Evolutionary conservation across 1,139 yeast genomes (phyloP).

Genomic region (Blastobotrys persicus): DNA sequence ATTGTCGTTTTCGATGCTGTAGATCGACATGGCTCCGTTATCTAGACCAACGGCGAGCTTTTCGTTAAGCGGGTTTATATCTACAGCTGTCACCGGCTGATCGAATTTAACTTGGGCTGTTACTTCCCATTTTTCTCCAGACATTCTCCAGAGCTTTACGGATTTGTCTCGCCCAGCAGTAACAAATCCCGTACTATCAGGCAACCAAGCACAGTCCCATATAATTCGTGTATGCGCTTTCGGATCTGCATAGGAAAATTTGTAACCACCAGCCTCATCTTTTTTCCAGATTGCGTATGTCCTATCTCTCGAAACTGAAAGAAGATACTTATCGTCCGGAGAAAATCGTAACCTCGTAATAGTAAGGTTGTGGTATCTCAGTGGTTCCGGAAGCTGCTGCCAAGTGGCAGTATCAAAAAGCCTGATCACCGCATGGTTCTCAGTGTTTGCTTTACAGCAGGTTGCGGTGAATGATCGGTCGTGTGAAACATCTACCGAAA

Average conservation of each 20-base stretch:
- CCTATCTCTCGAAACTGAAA: slow-evolving; percentile 90
- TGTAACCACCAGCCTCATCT: slow-evolving; percentile 27
- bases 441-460: slow-evolving; percentile 85
- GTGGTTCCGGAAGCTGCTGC: slow-evolving; percentile 50
- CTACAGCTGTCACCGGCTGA: slow-evolving; percentile 71
- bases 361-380: slow-evolving; percentile 74
- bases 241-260: slow-evolving; percentile 45
- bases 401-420: slow-evolving; percentile 65
- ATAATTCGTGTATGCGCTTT: slow-evolving; percentile 90
- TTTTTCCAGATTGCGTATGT: slow-evolving; percentile 76
- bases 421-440: slow-evolving; percentile 82
- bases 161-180: slow-evolving; percentile 89
- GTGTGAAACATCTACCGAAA: slow-evolving; percentile 71
- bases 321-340: slow-evolving; percentile 60
- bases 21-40: slow-evolving; percentile 49
- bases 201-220: slow-evolving; percentile 89
- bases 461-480: slow-evolving; percentile 71
- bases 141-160: slow-evolving; percentile 65
- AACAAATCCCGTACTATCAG: slow-evolving; percentile 45
- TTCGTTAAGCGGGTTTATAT: slow-evolving; percentile 44
- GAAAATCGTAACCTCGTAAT: slow-evolving; percentile 82
- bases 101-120: slow-evolving; percentile 33
- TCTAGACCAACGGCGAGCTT: slow-evolving; percentile 72
- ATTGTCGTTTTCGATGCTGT: slow-evolving; percentile 28
- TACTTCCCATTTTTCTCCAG: slow-evolving; percentile 24